Evolutionary conservation across 768 basidiomycete genomes (phyloP).

Genomic region (Leucocoprinus sp.): DNA sequence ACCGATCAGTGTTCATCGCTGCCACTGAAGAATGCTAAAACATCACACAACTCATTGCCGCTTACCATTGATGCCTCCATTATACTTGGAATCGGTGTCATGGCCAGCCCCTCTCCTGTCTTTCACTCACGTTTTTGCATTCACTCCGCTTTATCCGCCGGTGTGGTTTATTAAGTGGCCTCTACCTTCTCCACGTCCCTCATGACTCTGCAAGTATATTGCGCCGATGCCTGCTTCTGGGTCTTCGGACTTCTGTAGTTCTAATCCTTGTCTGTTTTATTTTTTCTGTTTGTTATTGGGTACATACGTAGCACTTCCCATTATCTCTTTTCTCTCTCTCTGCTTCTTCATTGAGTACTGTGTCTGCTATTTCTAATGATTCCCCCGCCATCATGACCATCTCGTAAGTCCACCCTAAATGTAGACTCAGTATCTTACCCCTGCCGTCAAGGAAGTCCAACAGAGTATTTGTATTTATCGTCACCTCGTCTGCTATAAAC

Average conservation of each 20-base stretch:
- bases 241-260: slow-evolving; percentile 33
- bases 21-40: neutral
- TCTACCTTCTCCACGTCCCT: slow-evolving; percentile 5
- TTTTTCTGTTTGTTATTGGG: slow-evolving; percentile 22
- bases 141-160: neutral
- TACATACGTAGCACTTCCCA: slow-evolving; percentile 24
- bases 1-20: neutral
- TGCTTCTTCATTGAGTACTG: slow-evolving; percentile 15
- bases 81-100: neutral
- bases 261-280: slow-evolving; percentile 23
- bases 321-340: slow-evolving; percentile 3
- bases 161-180: neutral
- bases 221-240: slow-evolving; percentile 15
- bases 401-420: slow-evolving; percentile 10
- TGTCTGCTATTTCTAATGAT: slow-evolving; percentile 33
- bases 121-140: neutral
- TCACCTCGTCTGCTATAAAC: neutral
- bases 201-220: slow-evolving; percentile 15
- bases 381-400: slow-evolving; percentile 12
- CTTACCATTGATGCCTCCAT: neutral
- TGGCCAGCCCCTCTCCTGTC: slow-evolving; percentile 1
- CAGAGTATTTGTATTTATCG: neutral
- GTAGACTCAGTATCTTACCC: slow-evolving; percentile 3
- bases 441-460: neutral
- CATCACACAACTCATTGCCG: slow-evolving; percentile 1